Evolutionary conservation across 257 asterid species (phyloP), one percentile per base, ranked within the genome.

Genomic region (Leptodermis oblonga): DNA sequence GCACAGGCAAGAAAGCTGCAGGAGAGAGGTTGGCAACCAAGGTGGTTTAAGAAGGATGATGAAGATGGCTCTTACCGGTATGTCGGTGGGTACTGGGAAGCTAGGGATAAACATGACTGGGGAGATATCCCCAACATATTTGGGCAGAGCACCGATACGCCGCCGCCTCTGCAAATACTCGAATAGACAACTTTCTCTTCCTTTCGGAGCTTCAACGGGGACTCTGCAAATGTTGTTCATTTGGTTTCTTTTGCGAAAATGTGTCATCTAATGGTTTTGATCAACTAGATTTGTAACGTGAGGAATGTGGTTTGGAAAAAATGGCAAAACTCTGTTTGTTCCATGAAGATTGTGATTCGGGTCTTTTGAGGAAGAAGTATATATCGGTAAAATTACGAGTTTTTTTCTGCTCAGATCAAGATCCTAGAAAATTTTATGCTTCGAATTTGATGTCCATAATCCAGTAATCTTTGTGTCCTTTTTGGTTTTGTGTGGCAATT

Each of bases 11-110:
- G 99, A 84, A 93, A 72, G 83, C 67, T 93, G 80, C 99, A 93
- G 81, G 99, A 93, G 73, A 82, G 95, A 78, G 99, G 99, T 7
- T 93, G 97, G 97, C 84, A 81, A 71, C 99, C 99, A 9, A 85
- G 88, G 78, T 93, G 99, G 99, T 93, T 93, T 60, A 54, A 66
- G 72, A 88, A 82, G 82, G 96, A 91, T n/a, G 96, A 83, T 67
- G n/a, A n/a, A n/a, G 92, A 90, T 15, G 99, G 96, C 31, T 84
- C 90, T 74, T 94, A 94, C 64, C 76, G 78, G 1, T 90, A 94
- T 74, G 51, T 28, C 31, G 96, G 97, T 31, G 99, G 97, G 45
- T 90, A 90, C 74, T 92, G 97, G 98, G 98, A 92, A 71, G 84
- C 93, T n/a, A 84, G 90, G 77, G 97, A 83, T 76, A 85, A 81